Evolutionary conservation across 139 green algal genomes (phyloP).

Genomic region (Mesotaenium endlicherianum): DNA sequence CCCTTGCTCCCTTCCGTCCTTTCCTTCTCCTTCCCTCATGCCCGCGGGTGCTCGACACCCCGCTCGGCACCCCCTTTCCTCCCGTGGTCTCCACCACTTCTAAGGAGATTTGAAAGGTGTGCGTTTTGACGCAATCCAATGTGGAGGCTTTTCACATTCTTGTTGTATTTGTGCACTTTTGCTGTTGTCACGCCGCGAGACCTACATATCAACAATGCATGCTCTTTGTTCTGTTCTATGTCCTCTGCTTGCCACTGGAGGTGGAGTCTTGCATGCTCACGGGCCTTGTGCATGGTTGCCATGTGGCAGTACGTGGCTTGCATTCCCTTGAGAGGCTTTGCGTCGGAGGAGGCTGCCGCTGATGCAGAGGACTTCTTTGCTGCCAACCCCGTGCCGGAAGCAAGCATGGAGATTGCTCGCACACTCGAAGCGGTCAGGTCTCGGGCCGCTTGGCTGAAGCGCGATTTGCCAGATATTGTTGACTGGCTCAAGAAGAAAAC

Average conservation of each 20-base stretch:
- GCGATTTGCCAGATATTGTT: slow-evolving; percentile 17
- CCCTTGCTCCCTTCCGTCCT: not conserved
- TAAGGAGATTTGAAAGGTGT: not conserved
- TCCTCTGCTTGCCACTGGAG: no score
- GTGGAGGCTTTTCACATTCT: no score
- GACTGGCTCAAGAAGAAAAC: no score
- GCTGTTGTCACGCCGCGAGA: no score
- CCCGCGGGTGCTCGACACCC: not conserved
- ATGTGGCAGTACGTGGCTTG: not conserved
- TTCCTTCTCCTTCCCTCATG: not conserved
- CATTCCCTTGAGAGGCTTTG: slow-evolving; percentile 14
- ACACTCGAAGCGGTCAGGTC: slow-evolving; percentile 36
- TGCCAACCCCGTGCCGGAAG: slow-evolving; percentile 31
- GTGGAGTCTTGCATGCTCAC: no score
- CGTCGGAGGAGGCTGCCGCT: slow-evolving; percentile 19
- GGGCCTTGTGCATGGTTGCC: no score
- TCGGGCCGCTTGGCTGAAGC: slow-evolving; percentile 13
- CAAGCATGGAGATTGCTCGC: slow-evolving; percentile 30
- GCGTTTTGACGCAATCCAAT: no score
- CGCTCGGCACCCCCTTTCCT: not conserved
- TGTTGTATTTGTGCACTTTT: no score
- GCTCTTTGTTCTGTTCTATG: no score
- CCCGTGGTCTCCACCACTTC: no score
- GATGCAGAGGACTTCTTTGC: slow-evolving; percentile 38
- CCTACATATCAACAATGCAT: no score